Percentiles rank a stretch among this genome's conserved stretches.
These are phyloP conservation scores for Neostapfia colusana DNA, from an alignment of 176 grass and related monocot genomes.

Conservation along the genomic window DNA sequence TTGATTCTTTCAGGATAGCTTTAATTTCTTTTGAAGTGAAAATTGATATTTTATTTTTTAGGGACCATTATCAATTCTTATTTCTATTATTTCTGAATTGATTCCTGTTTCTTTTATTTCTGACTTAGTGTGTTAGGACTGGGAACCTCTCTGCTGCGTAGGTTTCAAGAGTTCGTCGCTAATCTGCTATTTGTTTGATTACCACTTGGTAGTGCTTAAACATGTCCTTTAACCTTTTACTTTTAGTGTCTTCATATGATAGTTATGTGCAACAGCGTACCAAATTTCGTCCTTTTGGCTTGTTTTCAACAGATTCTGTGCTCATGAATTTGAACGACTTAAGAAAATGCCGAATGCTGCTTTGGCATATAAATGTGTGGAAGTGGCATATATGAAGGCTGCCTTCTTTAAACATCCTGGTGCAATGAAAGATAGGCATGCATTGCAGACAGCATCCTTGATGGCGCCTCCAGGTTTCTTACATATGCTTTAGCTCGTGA, in stretches of 20 bases:
- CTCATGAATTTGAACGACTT: constrained; percentile 68
- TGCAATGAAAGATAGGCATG: constrained; percentile 73
- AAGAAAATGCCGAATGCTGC: constrained; percentile 85
- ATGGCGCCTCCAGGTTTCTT: constrained; percentile 71
- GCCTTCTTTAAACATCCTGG: constrained; percentile 78
- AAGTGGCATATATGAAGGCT: constrained; percentile 91
- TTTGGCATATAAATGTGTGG: constrained; percentile 95
- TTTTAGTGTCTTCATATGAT: constrained; percentile 11
- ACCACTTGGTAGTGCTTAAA: not conserved
- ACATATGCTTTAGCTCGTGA: constrained; percentile 29
- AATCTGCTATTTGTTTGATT: constrained; percentile 21
- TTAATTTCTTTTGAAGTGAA: not conserved
- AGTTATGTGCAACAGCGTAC: constrained; percentile 13
- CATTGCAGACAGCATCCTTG: constrained; percentile 62
- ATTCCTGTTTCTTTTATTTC: no score
- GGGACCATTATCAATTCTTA: not conserved
- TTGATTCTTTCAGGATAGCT: not conserved
- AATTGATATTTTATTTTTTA: constrained; percentile 25
- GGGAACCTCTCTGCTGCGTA: not conserved
- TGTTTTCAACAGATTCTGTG: constrained; percentile 68
- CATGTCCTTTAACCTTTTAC: not conserved
- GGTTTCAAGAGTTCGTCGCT: not conserved
- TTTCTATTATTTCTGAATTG: constrained; percentile 5
- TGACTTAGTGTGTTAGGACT: constrained; percentile 8
- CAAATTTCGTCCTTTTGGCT: constrained; percentile 28